These are phyloP conservation scores for Chlorella vulgaris DNA, from an alignment of 139 green algal genomes.

Conservation along the genomic window DNA sequence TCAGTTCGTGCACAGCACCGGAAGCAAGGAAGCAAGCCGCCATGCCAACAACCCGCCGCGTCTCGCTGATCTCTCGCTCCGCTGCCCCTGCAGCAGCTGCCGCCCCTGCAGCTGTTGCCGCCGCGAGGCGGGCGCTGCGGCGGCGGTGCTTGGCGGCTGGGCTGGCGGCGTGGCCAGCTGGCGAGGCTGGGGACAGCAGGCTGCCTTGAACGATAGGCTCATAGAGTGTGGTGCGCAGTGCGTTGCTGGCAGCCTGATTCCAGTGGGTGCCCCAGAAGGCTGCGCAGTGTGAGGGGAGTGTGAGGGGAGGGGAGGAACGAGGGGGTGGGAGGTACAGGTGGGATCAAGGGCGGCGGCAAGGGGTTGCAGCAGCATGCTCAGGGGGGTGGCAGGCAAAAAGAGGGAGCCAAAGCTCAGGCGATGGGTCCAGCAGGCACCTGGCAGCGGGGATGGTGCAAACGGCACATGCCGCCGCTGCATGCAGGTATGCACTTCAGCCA, in stretches of 20 bases:
- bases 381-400: too few species aligned
- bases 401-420: background rate
- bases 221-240: constrained; percentile 20
- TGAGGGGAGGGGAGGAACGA: background rate
- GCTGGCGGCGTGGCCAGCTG: background rate
- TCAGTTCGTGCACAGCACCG: background rate
- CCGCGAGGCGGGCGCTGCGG: constrained; percentile 7
- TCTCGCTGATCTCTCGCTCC: background rate
- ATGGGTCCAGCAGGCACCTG: background rate
- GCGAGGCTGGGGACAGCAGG: background rate
- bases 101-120: background rate
- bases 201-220: background rate
- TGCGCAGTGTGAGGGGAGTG: too few species aligned
- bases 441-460: too few species aligned
- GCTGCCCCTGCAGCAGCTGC: background rate
- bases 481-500: too few species aligned
- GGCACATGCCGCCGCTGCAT: too few species aligned
- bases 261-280: background rate
- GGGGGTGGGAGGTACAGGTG: too few species aligned
- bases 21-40: background rate
- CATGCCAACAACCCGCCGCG: constrained; percentile 11
- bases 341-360: too few species aligned
- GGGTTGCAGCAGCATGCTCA: too few species aligned
- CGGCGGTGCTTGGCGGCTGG: background rate
- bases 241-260: constrained; percentile 17